phyloP scores from a whole-genome alignment of 2,329 filamentous ascomycete genomes.

The Helotiales sp. region DNA sequence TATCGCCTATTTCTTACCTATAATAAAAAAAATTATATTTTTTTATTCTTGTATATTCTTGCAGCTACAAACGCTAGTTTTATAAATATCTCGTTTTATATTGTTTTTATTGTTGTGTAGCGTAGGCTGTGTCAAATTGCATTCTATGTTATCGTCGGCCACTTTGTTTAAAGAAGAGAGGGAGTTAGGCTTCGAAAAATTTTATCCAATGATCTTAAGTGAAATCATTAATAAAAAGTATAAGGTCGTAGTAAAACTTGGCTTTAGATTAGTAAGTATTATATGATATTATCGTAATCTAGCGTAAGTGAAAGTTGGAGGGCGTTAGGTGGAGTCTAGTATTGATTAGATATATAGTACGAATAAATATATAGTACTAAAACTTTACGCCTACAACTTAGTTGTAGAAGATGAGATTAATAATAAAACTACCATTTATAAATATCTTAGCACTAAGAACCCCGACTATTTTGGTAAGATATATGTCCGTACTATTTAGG shows the following conservation, averaged over 20 bases:
- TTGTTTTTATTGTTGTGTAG: no score
- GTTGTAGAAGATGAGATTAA: constrained; percentile 36
- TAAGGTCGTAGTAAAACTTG: constrained; percentile 49
- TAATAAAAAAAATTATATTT: no score
- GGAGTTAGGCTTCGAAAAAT: constrained; percentile 34
- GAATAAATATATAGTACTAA: constrained; percentile 35
- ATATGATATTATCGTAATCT: constrained; percentile 50
- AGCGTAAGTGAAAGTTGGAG: constrained; percentile 29
- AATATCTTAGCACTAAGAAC: constrained; percentile 34
- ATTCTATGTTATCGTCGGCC: no score
- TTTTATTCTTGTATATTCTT: no score
- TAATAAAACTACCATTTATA: constrained; percentile 34
- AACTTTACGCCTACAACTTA: constrained; percentile 33
- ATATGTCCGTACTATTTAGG: constrained; percentile 32
- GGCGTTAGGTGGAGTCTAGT: not conserved
- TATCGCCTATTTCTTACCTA: no score
- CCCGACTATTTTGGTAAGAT: constrained; percentile 31
- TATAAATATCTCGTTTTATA: no score
- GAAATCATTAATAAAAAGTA: constrained; percentile 43
- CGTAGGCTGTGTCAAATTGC: no score
- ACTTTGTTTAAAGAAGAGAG: constrained; percentile 38
- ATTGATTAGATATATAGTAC: constrained; percentile 33
- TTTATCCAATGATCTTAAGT: constrained; percentile 35
- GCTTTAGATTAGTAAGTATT: constrained; percentile 43
- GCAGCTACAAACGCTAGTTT: no score